Base-by-base conservation (phyloP, 1,139 yeast genomes). In the Sugiyamaella castrensis region DNA sequence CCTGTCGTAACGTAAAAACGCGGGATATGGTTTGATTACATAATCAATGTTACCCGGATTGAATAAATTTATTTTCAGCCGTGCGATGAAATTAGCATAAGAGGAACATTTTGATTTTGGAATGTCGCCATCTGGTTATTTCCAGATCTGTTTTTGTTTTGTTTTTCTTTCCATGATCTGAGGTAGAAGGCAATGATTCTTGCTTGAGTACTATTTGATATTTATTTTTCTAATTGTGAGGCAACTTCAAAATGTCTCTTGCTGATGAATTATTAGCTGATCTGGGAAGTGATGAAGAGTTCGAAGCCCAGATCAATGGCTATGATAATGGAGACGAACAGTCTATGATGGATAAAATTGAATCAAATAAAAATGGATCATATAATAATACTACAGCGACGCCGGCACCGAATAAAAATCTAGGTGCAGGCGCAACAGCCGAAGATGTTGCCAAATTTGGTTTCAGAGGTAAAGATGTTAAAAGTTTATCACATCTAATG, bases 201-300 rank as follows among this genome's bases (percentile, higher is more conserved):
- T 19, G 6, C 6, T 31, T 31, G 15, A 31, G 6, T n/a, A 31
- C 12, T n/a, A 31, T 31, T 31, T 31, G 6, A 31, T 31, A 31
- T 31, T 31, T 31, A 31, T n/a, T 31, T 5, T 31, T 31, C 15
- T n/a, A 6, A 31, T 13, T n/a, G 15, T 13, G 13, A 13, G 5
- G 5, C 6, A 31, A n/a, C 24, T 19, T 33, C 28, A 36, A 36
- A 36, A 59, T 59, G 63, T 68, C 71, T 16, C 57, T 69, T 11
- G 70, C 68, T 8, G 72, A 69, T 47, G 73, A 70, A 51, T 59
- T 70, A 37, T 55, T 69, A 48, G 71, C 71, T 12, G 73, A 70
- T 47, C 57, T 69, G 38, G 67, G 59, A 16, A 58, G 61, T 30
- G 66, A 60, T 36, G 65, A 58, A 10, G 67, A 61, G 15, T 43